Base-by-base conservation (phyloP, 495 filamentous ascomycete genomes). In the Bacidia gigantensis region DNA sequence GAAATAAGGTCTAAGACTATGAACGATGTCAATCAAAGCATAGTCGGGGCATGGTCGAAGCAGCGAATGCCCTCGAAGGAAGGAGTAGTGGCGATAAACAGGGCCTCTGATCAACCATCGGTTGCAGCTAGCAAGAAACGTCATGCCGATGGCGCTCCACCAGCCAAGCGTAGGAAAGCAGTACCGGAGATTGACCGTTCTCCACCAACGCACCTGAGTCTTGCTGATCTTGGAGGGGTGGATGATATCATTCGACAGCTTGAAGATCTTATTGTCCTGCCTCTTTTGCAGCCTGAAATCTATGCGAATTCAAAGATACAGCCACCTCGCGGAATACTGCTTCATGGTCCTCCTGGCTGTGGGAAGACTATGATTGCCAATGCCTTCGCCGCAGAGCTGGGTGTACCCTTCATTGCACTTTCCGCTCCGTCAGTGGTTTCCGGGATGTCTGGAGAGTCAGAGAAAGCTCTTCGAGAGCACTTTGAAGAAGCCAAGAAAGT, bases 391-490 rank as follows among this genome's bases (percentile, higher is more conserved):
- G 85, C 87, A 14, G 82, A 84, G 52, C 71, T 95, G 22, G 87
- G 85, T 2, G 78, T 92, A 11, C 82, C 89, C 0, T 96, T 90
- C 64, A 83, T 97, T 49, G 79, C 88, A 2, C 81, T 97, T 12
- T 87, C 87, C 2, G 92, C 87, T 0, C 89, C 92, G 11, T 89
- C 87, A 0, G 75, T 96, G 17, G 82, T 97, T 0, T 87, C 86
- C 17, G 90, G 92, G 1, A 95, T 95, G 83, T 95, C 89, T 14
- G 90, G 90, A 57, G 90, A 96, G 60, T 95, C 87, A 0, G 92
- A 98, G 67, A 93, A 94, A 70, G 89, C 88, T 51, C 78, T 98
- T 46, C 75, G 90, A 26, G 89, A 96, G 51, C 74, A 89, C 51
- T 96, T 96, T 57, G 71, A 95, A 20, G 86, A 94, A 62, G 92